A percentile compares a stretch with the other conserved stretches of the same genome.
These are phyloP conservation scores for Fraxinus latifolia DNA, from an alignment of 305 asterid species.

Conservation along the genomic window DNA sequence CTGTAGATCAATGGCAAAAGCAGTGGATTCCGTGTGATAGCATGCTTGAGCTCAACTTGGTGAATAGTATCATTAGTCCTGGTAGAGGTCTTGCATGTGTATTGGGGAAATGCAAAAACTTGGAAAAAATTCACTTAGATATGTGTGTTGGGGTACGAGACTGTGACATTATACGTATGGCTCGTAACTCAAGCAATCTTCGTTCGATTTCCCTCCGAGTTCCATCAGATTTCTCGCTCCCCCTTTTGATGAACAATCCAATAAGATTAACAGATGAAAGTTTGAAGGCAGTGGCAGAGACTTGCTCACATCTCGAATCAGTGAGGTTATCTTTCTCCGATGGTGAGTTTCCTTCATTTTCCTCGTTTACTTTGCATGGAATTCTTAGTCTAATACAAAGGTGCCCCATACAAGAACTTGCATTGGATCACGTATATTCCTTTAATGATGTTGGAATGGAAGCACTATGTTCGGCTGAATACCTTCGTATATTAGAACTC, in stretches of 20 bases:
- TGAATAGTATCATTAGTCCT: conserved; percentile 66
- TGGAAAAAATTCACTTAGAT: conserved; percentile 61
- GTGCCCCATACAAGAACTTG: conserved; percentile 64
- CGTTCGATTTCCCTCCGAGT: conserved; percentile 61
- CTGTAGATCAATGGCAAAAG: conserved; percentile 60
- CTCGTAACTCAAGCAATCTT: conserved; percentile 56
- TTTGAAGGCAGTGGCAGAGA: conserved; percentile 54
- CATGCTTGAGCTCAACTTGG: conserved; percentile 66
- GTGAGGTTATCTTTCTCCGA: conserved; percentile 57
- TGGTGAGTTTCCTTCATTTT: conserved; percentile 60
- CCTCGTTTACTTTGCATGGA: conserved; percentile 58
- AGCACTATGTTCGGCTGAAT: conserved; percentile 52
- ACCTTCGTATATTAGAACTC: conserved; percentile 58
- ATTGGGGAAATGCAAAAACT: conserved; percentile 55
- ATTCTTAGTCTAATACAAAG: conserved; percentile 47
- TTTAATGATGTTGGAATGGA: conserved; percentile 68
- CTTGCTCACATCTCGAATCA: conserved; percentile 55
- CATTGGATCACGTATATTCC: conserved; percentile 57
- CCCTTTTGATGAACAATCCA: conserved; percentile 54
- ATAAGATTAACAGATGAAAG: conserved; percentile 63
- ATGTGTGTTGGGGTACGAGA: conserved; percentile 78
- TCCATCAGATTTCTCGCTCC: conserved; percentile 61
- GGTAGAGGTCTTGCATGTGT: conserved; percentile 77
- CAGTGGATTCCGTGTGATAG: conserved; percentile 60
- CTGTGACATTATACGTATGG: conserved; percentile 57